Evolutionary conservation across 306 rosid genomes (phyloP).

Genomic region (Carpinus viminea): DNA sequence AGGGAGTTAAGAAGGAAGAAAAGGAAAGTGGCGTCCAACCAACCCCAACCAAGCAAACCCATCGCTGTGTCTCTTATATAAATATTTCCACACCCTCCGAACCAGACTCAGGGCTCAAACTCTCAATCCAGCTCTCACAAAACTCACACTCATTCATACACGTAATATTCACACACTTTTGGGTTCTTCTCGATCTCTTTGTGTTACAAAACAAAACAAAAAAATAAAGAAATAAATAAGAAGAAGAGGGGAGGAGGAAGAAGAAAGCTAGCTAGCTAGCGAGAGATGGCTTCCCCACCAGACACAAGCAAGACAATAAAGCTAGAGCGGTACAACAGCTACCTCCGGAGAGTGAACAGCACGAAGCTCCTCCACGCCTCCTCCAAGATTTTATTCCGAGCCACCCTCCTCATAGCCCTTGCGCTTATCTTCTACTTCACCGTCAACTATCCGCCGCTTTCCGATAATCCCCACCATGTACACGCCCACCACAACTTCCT

Average conservation of each 20-base stretch:
- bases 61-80: slow-evolving; percentile 45
- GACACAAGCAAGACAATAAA: slow-evolving; percentile 90
- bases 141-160: not conserved
- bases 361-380: slow-evolving; percentile 85
- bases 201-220: not conserved
- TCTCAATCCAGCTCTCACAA: slow-evolving; percentile 38
- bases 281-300: slow-evolving; percentile 73
- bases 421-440: slow-evolving; percentile 74
- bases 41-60: slow-evolving; percentile 38
- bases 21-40: slow-evolving; percentile 73
- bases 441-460: slow-evolving; percentile 73
- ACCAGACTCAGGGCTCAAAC: slow-evolving; percentile 58
- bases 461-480: slow-evolving; percentile 12
- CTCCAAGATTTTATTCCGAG: slow-evolving; percentile 85
- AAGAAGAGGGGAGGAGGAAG: too few species aligned
- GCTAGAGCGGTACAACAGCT: slow-evolving; percentile 88
- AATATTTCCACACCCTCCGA: slow-evolving; percentile 31
- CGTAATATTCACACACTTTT: not conserved
- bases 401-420: slow-evolving; percentile 67
- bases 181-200: slow-evolving; percentile 4
- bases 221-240: not conserved
- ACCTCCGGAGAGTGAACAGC: slow-evolving; percentile 73
- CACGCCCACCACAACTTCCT: slow-evolving; percentile 53
- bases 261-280: not conserved
- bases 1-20: slow-evolving; percentile 32